phyloP scores from a whole-genome alignment of 1,139 yeast species.

The Blastobotrys malaysiensis region DNA sequence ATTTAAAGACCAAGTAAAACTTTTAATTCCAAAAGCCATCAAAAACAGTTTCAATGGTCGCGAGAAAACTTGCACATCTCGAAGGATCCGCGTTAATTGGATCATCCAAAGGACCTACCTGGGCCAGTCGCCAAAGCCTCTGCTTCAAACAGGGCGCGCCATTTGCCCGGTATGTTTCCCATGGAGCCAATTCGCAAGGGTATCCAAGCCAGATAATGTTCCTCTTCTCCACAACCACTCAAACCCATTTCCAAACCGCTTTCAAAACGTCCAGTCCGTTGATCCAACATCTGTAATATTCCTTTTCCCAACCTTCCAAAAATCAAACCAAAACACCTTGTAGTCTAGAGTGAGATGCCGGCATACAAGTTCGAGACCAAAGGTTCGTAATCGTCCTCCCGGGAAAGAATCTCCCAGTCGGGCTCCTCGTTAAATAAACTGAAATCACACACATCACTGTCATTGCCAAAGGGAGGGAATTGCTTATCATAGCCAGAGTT shows the following conservation, averaged over 20 bases:
- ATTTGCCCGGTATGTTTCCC: neutral
- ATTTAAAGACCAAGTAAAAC: neutral
- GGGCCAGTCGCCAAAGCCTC: neutral
- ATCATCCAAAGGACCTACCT: neutral
- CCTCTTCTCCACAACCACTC: too few relatives aligned
- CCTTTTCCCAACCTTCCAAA: neutral
- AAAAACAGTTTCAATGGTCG: neutral
- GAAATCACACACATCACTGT: neutral
- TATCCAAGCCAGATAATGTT: neutral
- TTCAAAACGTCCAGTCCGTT: neutral
- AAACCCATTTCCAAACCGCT: neutral
- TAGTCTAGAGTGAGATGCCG: slow-evolving; percentile 18
- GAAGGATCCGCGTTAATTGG: neutral
- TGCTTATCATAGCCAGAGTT: neutral
- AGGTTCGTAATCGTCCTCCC: slow-evolving; percentile 13
- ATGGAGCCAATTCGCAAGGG: neutral
- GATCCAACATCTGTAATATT: neutral
- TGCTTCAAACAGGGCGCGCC: neutral
- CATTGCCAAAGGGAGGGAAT: neutral
- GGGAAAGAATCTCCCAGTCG: neutral
- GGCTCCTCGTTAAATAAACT: neutral
- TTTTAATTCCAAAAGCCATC: neutral
- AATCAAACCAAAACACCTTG: neutral
- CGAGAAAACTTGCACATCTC: neutral
- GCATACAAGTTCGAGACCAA: slow-evolving; percentile 23